Base-by-base conservation (phyloP, 805 yeast species). In the Pichia deserticola region DNA sequence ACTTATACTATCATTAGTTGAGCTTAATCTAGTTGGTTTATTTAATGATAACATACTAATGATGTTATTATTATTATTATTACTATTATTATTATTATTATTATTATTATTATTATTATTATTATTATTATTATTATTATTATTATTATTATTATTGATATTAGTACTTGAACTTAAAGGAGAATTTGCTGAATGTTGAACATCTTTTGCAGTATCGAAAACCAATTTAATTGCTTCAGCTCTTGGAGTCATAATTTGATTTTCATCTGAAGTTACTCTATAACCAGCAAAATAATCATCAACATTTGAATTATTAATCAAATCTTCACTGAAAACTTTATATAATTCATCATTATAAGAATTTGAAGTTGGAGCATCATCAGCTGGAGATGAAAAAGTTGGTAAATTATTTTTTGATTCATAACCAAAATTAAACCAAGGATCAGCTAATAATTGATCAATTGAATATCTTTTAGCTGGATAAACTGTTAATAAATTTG, bases 401-500 rank as follows among this genome's bases (percentile, higher is more conserved):
- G 20, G 3, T 20, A 20, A 20, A 20, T 20, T 20, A 20, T 20
- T 20, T 20, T 20, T 20, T 20, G 20, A 57, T 51, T 63, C 64
- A 49, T 65, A 65, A 27, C 68, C 66, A 35, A 56, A 51, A n/a
- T 54, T 52, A 47, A 68, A 50, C 95, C 95, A 86, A 11, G 89
- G 89, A 63, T 86, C 90, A 15, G 71, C 63, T 57, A 85, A 70
- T 32, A 86, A 71, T 53, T 86, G 82, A 44, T 82, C 82, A 41
- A 85, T 76, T 3, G 86, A 78, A 55, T 82, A 84, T 58, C 95
- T 72, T 47, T 74, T 75, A 11, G 71, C 70, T 1, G 93, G 90
- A 62, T 86, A 81, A 13, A 84, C 84, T 30, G 83, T 82, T 54
- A 86, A 70, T 64, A 86, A 72, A 58, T 77, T 80, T 5, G 76